Conservation (phyloP, 805 yeast species). For the Starmerella geochares region DNA sequence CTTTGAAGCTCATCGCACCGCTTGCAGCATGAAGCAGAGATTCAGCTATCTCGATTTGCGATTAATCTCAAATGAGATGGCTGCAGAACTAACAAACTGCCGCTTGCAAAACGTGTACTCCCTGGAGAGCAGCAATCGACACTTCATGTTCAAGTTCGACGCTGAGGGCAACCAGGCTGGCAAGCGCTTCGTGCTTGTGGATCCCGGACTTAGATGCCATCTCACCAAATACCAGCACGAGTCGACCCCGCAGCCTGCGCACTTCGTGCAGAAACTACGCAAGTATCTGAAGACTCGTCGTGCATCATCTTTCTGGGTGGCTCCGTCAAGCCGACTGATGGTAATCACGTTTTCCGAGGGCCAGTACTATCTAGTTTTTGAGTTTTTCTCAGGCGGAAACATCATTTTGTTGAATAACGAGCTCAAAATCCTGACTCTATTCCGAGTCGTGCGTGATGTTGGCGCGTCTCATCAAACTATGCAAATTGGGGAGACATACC, state of each 20-base stretch:
- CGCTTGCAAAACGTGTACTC: conserved; percentile 80
- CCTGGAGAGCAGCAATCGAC: conserved; percentile 57
- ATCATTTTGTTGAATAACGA: conserved; percentile 64
- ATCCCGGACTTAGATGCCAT: conserved; percentile 77
- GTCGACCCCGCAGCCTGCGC: conserved; percentile 70
- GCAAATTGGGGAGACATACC: conserved; percentile 66
- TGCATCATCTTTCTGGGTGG: conserved; percentile 59
- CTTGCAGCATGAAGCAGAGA: conserved; percentile 52
- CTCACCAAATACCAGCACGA: conserved; percentile 72
- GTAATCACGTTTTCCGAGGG: conserved; percentile 83
- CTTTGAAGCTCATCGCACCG: too few relatives aligned
- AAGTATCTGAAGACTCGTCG: conserved; percentile 77
- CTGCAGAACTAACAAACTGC: conserved; percentile 46
- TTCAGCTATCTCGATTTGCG: conserved; percentile 74
- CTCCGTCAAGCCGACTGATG: conserved; percentile 71
- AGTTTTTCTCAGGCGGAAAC: conserved; percentile 93
- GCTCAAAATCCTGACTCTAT: conserved; percentile 57
- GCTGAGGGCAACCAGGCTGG: conserved; percentile 52
- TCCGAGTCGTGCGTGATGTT: conserved; percentile 54
- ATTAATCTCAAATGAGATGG: conserved; percentile 58
- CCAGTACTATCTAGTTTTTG: conserved; percentile 61
- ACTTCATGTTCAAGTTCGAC: conserved; percentile 68
- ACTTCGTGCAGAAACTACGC: conserved; percentile 74
- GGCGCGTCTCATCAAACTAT: conserved; percentile 49
- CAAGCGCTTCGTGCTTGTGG: conserved; percentile 63